Conservation (phyloP, 2,329 filamentous ascomycete genomes). For the Penicillium rolfsii region DNA sequence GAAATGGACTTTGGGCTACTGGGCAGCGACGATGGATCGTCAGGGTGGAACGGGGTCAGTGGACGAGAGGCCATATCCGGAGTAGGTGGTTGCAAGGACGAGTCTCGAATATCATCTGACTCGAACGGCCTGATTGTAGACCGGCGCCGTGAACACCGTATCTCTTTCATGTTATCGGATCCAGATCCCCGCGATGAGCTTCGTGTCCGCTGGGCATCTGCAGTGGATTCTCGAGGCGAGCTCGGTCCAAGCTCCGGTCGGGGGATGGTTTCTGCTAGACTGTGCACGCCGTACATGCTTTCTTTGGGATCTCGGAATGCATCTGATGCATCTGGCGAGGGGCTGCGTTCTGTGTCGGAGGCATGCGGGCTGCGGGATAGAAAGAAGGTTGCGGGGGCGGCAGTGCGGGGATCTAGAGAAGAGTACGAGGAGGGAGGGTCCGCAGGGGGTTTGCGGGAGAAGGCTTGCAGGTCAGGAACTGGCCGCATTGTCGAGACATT, state of each 20-base stretch:
- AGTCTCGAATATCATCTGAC: conserved; percentile 17
- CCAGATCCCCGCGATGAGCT: conserved; percentile 12
- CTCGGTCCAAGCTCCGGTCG: conserved; percentile 34
- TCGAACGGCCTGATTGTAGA: conserved; percentile 38
- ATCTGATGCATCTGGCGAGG: conserved; percentile 34
- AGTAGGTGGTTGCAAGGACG: conserved; percentile 28
- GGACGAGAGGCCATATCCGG: conserved; percentile 43
- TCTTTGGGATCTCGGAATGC: conserved; percentile 41
- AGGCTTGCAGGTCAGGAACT: conserved; percentile 38
- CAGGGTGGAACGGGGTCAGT: conserved; percentile 54
- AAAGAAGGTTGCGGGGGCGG: conserved; percentile 62
- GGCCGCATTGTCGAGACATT: conserved; percentile 42
- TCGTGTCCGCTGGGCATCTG: conserved; percentile 17
- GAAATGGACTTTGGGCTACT: conserved; percentile 64
- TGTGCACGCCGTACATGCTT: conserved; percentile 61
- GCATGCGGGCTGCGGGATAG: conserved; percentile 54
- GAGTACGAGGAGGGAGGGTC: conserved; percentile 35
- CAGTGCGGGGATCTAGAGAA: conserved; percentile 41
- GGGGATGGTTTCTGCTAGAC: conserved; percentile 57
- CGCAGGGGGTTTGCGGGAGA: conserved; percentile 42
- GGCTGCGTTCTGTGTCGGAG: conserved; percentile 48
- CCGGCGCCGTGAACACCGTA: conserved; percentile 32
- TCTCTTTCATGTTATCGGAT: conserved; percentile 27
- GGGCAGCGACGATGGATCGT: conserved; percentile 55
- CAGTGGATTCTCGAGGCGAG: conserved; percentile 12